phyloP scores from a whole-genome alignment of 2,329 filamentous ascomycete genomes.

The Sporothrix luriei region DNA sequence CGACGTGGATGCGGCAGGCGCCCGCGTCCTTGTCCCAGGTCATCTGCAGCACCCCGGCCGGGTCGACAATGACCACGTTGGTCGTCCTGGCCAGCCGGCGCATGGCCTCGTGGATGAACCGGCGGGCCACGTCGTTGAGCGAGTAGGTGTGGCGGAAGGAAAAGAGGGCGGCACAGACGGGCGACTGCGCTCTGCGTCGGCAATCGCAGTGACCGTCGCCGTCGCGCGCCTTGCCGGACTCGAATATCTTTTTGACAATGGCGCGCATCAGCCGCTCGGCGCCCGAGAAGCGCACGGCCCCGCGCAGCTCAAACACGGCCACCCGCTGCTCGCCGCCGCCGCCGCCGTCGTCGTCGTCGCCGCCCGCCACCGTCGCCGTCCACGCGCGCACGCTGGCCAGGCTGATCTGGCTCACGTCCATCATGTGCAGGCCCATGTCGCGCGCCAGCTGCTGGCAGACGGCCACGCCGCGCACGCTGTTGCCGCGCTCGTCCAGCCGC shows the following conservation, averaged over 20 bases:
- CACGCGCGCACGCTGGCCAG: slow-evolving; percentile 21
- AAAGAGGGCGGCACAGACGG: slow-evolving; percentile 6
- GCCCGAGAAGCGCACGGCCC: slow-evolving; percentile 21
- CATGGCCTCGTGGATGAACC: slow-evolving; percentile 11
- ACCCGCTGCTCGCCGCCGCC: slow-evolving; percentile 10
- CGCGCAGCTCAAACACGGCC: slow-evolving; percentile 20
- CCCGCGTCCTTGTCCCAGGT: not conserved
- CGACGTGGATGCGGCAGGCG: not conserved
- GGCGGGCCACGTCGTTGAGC: slow-evolving; percentile 17
- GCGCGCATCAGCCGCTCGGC: slow-evolving; percentile 23
- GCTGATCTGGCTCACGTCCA: slow-evolving; percentile 25
- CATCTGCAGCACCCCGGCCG: not conserved
- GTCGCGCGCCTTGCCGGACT: not conserved
- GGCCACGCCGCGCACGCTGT: slow-evolving; percentile 26
- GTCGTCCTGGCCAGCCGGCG: not conserved
- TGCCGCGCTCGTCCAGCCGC: slow-evolving; percentile 12
- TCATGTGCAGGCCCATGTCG: slow-evolving; percentile 29
- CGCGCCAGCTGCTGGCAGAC: slow-evolving; percentile 26
- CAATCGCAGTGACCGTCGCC: not conserved
- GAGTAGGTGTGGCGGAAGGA: slow-evolving; percentile 23
- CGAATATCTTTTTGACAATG: not conserved
- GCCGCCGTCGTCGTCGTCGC: slow-evolving; percentile 2
- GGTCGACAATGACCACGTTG: not conserved
- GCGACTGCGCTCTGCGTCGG: not conserved
- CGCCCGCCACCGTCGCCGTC: slow-evolving; percentile 6